Evolutionary conservation across 108 stramenopile genomes (phyloP).

Genomic region (Conticribra weissflogii): DNA sequence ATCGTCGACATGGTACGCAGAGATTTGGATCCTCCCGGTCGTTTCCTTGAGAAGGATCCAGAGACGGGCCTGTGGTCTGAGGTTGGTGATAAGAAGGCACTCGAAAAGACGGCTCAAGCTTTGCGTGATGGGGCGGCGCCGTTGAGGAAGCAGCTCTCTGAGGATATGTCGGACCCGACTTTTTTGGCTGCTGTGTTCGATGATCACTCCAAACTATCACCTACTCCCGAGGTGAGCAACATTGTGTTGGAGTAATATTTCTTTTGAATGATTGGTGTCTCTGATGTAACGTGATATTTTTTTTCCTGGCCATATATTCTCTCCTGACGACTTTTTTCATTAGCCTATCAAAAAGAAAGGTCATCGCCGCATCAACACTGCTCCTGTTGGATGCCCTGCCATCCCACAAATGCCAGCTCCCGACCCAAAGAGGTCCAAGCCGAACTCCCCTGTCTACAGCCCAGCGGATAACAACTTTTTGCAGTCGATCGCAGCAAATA

Average conservation of each 20-base stretch:
- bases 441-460: constrained; percentile 6
- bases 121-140: constrained; percentile 75
- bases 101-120: constrained; percentile 80
- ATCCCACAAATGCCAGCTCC: neutral
- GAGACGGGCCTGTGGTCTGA: constrained; percentile 60
- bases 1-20: constrained; percentile 69
- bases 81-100: constrained; percentile 73
- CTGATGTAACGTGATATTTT: neutral
- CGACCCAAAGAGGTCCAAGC: constrained; percentile 3
- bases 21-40: constrained; percentile 63
- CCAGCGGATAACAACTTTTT: neutral
- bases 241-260: neutral
- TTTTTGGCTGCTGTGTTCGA: constrained; percentile 69
- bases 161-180: constrained; percentile 60
- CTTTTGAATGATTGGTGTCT: neutral
- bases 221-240: neutral
- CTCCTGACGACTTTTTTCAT: neutral
- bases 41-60: constrained; percentile 76
- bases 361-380: neutral
- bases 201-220: neutral
- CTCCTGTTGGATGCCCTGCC: neutral
- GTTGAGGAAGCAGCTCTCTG: constrained; percentile 66
- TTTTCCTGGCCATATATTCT: neutral
- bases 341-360: neutral
- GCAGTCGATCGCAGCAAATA: neutral